Evolutionary conservation across 2,329 filamentous ascomycete genomes (phyloP).

Genomic region (Metarhizium humberi): DNA sequence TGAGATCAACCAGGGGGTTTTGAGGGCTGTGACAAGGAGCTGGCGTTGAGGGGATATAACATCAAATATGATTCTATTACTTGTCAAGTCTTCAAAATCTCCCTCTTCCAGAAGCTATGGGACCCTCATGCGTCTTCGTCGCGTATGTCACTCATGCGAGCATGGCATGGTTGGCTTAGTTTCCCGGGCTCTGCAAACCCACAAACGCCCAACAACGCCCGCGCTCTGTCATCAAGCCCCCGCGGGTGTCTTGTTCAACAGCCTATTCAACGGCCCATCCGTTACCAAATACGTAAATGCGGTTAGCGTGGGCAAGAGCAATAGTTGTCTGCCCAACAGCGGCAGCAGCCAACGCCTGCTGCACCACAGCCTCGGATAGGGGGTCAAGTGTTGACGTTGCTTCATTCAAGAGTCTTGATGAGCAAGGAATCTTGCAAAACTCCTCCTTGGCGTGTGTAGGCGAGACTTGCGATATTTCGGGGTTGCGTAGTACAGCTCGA

Average conservation of each 20-base stretch:
- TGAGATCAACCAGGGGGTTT: background rate
- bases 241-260: background rate
- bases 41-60: background rate
- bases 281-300: conserved; percentile 2
- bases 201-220: background rate
- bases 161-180: background rate
- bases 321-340: background rate
- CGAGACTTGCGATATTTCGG: conserved; percentile 41
- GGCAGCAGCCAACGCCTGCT: background rate
- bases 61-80: background rate
- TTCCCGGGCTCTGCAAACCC: background rate
- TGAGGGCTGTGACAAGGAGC: background rate
- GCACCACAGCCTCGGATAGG: conserved; percentile 35
- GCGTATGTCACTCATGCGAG: background rate
- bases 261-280: background rate
- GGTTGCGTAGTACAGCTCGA: too few species aligned
- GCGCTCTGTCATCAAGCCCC: background rate
- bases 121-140: background rate
- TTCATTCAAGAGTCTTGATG: conserved; percentile 49
- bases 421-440: too few species aligned
- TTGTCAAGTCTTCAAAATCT: background rate
- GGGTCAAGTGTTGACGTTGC: conserved; percentile 52
- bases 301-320: background rate
- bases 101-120: background rate
- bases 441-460: conserved; percentile 58